Percentiles rank a stretch among this genome's conserved stretches.
Conservation (phyloP, 2,329 filamentous ascomycete genomes). For the Paramyrothecium roridum region DNA sequence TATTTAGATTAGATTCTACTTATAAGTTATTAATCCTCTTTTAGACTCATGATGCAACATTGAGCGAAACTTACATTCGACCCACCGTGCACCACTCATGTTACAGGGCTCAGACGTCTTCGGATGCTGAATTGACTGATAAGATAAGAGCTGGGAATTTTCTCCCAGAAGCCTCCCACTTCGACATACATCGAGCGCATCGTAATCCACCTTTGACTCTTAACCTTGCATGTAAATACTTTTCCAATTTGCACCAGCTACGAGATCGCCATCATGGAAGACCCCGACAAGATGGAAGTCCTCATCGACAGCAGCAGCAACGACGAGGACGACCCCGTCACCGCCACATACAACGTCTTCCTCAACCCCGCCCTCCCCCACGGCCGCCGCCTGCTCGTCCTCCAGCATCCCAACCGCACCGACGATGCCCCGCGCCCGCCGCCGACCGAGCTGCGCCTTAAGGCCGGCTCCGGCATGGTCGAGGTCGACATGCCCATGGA, state of each 20-base stretch:
- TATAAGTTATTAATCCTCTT: too few species aligned
- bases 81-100: too few species aligned
- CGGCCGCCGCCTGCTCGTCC: slow-evolving; percentile 68
- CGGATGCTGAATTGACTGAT: not conserved
- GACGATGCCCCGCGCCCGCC: slow-evolving; percentile 47
- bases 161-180: not conserved
- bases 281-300: slow-evolving; percentile 18
- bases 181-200: not conserved
- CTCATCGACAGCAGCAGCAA: slow-evolving; percentile 10
- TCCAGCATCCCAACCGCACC: slow-evolving; percentile 84
- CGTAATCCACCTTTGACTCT: not conserved
- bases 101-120: too few species aligned
- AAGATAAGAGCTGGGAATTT: not conserved
- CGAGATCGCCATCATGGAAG: slow-evolving; percentile 2
- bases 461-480: slow-evolving; percentile 76
- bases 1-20: too few species aligned
- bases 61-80: too few species aligned
- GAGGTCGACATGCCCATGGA: slow-evolving; percentile 89
- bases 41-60: too few species aligned
- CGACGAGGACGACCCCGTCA: slow-evolving; percentile 62
- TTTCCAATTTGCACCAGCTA: not conserved
- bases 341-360: slow-evolving; percentile 78
- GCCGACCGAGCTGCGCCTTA: slow-evolving; percentile 76
- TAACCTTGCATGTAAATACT: not conserved
- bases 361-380: slow-evolving; percentile 69